Evolutionary conservation across 495 filamentous ascomycete genomes (phyloP), one percentile per base, ranked within the genome.

Genomic region (Amniculicola lignicola): DNA sequence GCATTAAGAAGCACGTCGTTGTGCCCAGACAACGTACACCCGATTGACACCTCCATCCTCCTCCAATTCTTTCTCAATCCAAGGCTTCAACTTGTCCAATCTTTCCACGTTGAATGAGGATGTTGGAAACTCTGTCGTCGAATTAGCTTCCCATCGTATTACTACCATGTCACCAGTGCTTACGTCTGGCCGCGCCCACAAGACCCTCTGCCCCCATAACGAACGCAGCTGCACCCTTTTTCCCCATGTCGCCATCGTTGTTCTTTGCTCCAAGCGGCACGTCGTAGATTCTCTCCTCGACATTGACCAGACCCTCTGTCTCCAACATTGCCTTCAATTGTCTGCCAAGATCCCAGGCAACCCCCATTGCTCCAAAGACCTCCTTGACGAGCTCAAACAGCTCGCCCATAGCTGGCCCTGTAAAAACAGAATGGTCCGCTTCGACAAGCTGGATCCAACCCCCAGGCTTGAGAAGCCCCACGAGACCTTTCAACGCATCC

Each of bases 391-490:
- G 31, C 29, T 50, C 46, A 22, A 37, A 36, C 3, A 50, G n/a
- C 29, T 50, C 46, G 3, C 16, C 46, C 46, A 50, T 50, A 15
- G 46, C 46, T 3, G 46, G 46, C 3, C 46, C 46, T 22, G 31
- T 38, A 18, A 36, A 50, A 11, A 22, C 46, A 3, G 28, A 36
- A 21, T 50, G 46, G 25, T 54, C 51, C 7, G 40, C 25, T 18
- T 54, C 51, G 5, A 54, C 51, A 2, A 54, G 31, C 22, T 54
- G 51, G 11, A 54, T 54, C 51, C 51, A 54, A 18, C 51, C 51
- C 11, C 51, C 51, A 11, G 51, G 51, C 22, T 54, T 54, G 23
- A 54, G 24, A n/a, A 54, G 51, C 11, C 18, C 25, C 21, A 54
- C 36, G 12, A 54, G 29, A 7, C 40, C 28, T 2, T 18, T 19